These are phyloP conservation scores for Euphorbia schlechtendalii DNA, from an alignment of 441 rosid species.

Conservation along the genomic window DNA sequence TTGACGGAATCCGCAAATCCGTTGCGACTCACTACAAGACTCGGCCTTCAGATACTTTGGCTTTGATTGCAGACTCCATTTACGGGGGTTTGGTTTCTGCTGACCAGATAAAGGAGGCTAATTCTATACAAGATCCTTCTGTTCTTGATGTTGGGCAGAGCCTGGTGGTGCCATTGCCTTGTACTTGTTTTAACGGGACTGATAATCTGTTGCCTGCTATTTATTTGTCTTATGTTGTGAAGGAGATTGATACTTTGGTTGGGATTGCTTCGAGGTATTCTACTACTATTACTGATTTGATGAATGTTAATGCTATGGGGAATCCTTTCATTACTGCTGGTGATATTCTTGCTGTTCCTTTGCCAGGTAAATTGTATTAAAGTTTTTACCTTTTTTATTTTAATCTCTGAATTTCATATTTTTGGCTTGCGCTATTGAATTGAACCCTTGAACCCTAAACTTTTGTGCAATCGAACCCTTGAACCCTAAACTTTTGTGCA, in stretches of 20 bases:
- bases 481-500: too few species aligned
- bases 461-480: too few species aligned
- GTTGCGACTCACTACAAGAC: constrained; percentile 71
- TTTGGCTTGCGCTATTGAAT: too few species aligned
- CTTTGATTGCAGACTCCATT: constrained; percentile 52
- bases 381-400: neutral
- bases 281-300: constrained; percentile 82
- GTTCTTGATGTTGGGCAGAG: constrained; percentile 61
- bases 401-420: too few species aligned
- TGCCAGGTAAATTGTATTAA: constrained; percentile 44
- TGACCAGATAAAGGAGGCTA: constrained; percentile 83
- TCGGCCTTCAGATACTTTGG: constrained; percentile 67
- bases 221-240: constrained; percentile 81
- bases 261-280: constrained; percentile 65
- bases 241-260: constrained; percentile 51
- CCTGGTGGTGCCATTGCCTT: constrained; percentile 74
- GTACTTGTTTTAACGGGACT: constrained; percentile 84
- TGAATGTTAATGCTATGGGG: constrained; percentile 90
- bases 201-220: constrained; percentile 77
- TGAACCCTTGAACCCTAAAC: too few species aligned
- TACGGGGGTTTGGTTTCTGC: constrained; percentile 79
- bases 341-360: constrained; percentile 77
- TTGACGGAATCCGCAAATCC: constrained; percentile 81
- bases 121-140: constrained; percentile 56
- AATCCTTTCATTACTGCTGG: constrained; percentile 54